Evolutionary conservation across 2,329 filamentous ascomycete genomes (phyloP).

Genomic region (Apiospora kogelbergensis): DNA sequence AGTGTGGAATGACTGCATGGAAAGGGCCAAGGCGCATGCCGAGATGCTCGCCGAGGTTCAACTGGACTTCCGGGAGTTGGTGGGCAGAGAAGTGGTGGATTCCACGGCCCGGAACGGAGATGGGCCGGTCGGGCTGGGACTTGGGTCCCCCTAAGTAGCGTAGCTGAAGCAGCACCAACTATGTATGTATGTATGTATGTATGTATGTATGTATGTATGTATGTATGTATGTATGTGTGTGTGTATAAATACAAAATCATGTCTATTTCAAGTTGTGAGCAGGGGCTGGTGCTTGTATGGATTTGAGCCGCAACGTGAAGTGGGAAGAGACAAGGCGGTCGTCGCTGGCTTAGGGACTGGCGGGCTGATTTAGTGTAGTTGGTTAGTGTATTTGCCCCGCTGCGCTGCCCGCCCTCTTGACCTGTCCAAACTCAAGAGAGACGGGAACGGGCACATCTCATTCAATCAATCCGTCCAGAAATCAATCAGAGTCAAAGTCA

Average conservation of each 20-base stretch:
- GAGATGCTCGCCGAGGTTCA: constrained; percentile 80
- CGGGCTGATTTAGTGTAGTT: background rate
- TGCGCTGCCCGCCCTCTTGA: background rate
- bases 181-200: background rate
- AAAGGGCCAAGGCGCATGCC: constrained; percentile 77
- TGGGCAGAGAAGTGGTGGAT: constrained; percentile 58
- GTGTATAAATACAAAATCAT: background rate
- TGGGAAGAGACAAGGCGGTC: background rate
- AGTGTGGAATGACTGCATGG: constrained; percentile 81
- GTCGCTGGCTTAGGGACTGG: background rate
- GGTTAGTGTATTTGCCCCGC: background rate
- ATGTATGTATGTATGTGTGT: too few species aligned
- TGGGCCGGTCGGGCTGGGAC: constrained; percentile 42
- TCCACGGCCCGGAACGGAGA: constrained; percentile 22
- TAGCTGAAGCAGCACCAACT: background rate
- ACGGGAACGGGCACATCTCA: background rate
- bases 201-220: too few species aligned
- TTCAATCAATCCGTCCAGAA: background rate
- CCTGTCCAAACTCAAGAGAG: background rate
- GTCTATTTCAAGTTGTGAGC: background rate
- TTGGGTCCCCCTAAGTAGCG: constrained; percentile 18
- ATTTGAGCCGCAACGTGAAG: background rate
- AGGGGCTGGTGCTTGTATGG: background rate
- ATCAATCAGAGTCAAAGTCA: background rate
- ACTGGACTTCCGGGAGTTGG: constrained; percentile 82